Evolutionary conservation across 805 yeast species (phyloP).

Genomic region (Kodamaea laetipori): DNA sequence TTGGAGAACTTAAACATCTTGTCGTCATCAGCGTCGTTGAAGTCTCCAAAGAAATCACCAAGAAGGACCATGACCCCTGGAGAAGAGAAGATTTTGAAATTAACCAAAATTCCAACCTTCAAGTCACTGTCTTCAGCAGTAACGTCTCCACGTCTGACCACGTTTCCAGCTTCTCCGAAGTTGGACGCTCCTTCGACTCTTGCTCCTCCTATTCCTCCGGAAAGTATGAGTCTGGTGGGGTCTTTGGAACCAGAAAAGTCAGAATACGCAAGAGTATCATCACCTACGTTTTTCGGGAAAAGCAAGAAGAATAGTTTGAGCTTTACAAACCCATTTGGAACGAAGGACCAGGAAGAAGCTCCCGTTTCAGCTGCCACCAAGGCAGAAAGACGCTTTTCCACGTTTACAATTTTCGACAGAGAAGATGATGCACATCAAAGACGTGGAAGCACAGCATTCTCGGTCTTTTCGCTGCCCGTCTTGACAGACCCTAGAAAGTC

Average conservation of each 20-base stretch:
- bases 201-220: neutral
- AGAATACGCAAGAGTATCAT: conserved; percentile 3
- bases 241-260: conserved; percentile 1
- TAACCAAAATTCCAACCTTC: conserved; percentile 30
- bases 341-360: conserved; percentile 3
- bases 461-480: conserved; percentile 15
- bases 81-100: conserved; percentile 26
- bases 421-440: conserved; percentile 8
- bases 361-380: neutral
- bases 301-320: neutral
- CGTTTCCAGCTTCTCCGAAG: neutral
- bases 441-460: conserved; percentile 14
- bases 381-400: conserved; percentile 7
- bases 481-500: conserved; percentile 5
- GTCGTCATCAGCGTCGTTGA: conserved; percentile 7
- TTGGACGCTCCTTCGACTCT: neutral
- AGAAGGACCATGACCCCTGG: conserved; percentile 24
- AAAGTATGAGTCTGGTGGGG: no score
- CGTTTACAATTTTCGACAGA: conserved; percentile 7
- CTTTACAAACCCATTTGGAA: conserved; percentile 2
- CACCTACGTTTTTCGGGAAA: conserved; percentile 6
- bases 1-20: conserved; percentile 5
- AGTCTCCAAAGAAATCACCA: conserved; percentile 15
- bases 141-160: neutral
- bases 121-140: conserved; percentile 10